Percentiles rank a stretch among this genome's conserved stretches.
phyloP scores from a whole-genome alignment of 805 yeast genomes.

The Cyberlindnera saturnus region DNA sequence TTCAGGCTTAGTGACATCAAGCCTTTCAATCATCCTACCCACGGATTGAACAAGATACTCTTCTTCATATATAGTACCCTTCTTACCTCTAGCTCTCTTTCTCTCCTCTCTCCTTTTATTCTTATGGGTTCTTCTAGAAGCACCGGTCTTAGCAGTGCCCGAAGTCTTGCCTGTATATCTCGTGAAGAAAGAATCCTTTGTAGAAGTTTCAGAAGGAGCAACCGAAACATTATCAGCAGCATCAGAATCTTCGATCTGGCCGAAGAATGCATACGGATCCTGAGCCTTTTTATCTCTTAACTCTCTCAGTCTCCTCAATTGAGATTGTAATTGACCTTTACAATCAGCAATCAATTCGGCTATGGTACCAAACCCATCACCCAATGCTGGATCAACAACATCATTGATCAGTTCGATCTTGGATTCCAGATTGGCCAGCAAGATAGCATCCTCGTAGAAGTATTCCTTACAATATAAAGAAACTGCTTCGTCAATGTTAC shows the following conservation, averaged over 20 bases:
- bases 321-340: constrained; percentile 76
- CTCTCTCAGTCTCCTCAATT: constrained; percentile 76
- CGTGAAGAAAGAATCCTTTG: constrained; percentile 89
- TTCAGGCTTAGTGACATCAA: constrained; percentile 69
- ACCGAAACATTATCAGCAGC: constrained; percentile 91
- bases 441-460: constrained; percentile 67
- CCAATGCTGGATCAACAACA: constrained; percentile 65
- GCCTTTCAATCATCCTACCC: constrained; percentile 80
- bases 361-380: constrained; percentile 82
- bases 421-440: constrained; percentile 46
- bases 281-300: constrained; percentile 74
- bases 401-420: constrained; percentile 42
- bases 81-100: constrained; percentile 93
- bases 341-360: constrained; percentile 95
- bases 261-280: constrained; percentile 85
- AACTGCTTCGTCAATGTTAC: constrained; percentile 57
- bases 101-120: constrained; percentile 93
- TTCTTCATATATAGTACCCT: constrained; percentile 96
- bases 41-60: constrained; percentile 86
- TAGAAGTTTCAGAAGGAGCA: constrained; percentile 91
- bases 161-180: constrained; percentile 94
- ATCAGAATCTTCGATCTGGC: constrained; percentile 51
- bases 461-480: constrained; percentile 68
- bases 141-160: constrained; percentile 96
- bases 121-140: constrained; percentile 85